These are phyloP conservation scores for Sphagnurus paluster DNA, from an alignment of 1,284 basidiomycete species.

Conservation along the genomic window DNA sequence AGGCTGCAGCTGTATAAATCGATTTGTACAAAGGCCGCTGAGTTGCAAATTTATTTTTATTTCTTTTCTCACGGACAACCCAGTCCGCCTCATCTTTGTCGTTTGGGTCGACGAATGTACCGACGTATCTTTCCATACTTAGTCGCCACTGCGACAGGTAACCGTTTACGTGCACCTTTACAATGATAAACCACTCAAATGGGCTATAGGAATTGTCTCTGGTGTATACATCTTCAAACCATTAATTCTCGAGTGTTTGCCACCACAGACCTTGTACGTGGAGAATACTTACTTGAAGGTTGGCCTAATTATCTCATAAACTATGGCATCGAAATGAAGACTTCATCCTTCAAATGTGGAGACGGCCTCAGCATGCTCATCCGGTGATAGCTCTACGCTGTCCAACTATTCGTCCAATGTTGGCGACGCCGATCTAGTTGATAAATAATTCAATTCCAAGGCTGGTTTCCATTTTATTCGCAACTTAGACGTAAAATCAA, in stretches of 20 bases:
- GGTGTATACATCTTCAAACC: slow-evolving; percentile 65
- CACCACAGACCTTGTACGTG: slow-evolving; percentile 17
- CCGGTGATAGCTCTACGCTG: slow-evolving; percentile 6
- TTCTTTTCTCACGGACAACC: neutral
- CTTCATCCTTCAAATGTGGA: too few species aligned
- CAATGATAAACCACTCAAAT: neutral
- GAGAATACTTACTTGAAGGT: neutral
- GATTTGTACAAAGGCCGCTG: slow-evolving; percentile 5
- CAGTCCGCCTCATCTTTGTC: neutral
- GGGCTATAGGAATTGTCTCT: slow-evolving; percentile 52
- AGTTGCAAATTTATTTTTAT: slow-evolving; percentile 5
- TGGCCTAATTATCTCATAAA: neutral
- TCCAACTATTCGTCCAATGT: slow-evolving; percentile 3
- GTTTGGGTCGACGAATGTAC: slow-evolving; percentile 20
- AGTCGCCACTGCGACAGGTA: slow-evolving; percentile 39
- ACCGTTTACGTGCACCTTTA: neutral
- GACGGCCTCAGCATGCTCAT: too few species aligned
- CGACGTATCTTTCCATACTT: slow-evolving; percentile 34
- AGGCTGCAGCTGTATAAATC: too few species aligned
- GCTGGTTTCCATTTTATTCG: neutral
- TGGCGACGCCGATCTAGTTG: neutral
- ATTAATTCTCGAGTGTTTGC: slow-evolving; percentile 29
- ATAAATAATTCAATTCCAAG: slow-evolving; percentile 6
- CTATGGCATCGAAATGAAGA: too few species aligned
- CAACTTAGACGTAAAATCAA: too few species aligned